Evolutionary conservation across 2,329 filamentous ascomycete genomes (phyloP).

Genomic region (Aspergillus piperis): DNA sequence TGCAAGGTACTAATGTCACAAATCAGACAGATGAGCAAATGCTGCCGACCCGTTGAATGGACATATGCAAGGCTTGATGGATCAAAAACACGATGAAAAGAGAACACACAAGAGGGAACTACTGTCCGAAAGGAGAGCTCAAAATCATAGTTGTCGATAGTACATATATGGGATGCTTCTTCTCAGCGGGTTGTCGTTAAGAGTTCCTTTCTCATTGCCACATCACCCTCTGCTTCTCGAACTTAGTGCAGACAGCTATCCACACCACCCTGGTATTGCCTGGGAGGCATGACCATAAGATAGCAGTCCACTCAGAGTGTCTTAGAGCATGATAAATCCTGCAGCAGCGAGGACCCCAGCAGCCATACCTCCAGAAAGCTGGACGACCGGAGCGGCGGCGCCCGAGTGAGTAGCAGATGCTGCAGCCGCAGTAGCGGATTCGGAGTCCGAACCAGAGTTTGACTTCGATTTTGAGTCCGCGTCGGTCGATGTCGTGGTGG

Average conservation of each 20-base stretch:
- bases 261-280: background rate
- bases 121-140: background rate
- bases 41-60: background rate
- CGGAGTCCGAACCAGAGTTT: slow-evolving; percentile 3
- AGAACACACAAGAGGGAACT: background rate
- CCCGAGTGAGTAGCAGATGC: slow-evolving; percentile 21
- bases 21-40: background rate
- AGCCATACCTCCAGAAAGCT: slow-evolving; percentile 30
- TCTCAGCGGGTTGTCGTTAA: background rate
- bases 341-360: slow-evolving; percentile 35
- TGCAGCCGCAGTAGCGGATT: slow-evolving; percentile 1
- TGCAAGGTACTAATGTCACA: background rate
- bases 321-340: slow-evolving; percentile 38
- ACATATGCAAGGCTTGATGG: background rate
- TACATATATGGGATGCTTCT: background rate
- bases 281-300: too few species aligned
- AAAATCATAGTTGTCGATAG: background rate
- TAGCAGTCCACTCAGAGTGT: background rate
- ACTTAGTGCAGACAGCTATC: background rate
- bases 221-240: background rate
- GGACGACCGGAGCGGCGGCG: slow-evolving; percentile 24
- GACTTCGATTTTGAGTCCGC: background rate
- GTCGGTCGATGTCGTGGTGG: slow-evolving; percentile 7
- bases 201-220: background rate
- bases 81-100: background rate